phyloP scores from a whole-genome alignment of 208 protist species.

The Herpetomonas samuelpessoai region DNA sequence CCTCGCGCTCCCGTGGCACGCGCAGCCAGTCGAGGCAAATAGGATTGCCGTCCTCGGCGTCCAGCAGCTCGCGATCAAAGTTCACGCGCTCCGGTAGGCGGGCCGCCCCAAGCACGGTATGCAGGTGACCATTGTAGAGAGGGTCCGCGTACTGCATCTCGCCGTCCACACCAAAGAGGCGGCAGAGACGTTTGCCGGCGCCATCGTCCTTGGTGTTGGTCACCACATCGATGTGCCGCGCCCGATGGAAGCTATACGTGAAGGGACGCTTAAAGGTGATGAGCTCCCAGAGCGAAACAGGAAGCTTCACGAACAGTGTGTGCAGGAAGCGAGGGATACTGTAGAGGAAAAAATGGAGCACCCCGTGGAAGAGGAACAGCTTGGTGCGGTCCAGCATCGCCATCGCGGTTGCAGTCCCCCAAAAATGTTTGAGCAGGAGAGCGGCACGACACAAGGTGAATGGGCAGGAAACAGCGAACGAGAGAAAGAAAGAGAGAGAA shows the following conservation, averaged over 20 bases:
- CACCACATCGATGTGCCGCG: not conserved
- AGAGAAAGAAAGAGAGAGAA: too few relatives aligned
- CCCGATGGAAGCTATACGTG: not conserved
- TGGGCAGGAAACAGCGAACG: too few relatives aligned
- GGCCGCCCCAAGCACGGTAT: slow-evolving; percentile 22
- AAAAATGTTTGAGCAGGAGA: not conserved
- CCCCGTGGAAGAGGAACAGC: not conserved
- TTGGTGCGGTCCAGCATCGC: not conserved
- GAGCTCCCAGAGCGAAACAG: not conserved
- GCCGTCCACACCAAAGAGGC: slow-evolving; percentile 19
- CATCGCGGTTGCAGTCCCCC: too few relatives aligned
- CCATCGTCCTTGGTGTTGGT: slow-evolving; percentile 11
- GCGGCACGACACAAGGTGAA: too few relatives aligned
- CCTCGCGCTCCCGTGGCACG: not conserved
- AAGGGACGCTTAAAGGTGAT: slow-evolving; percentile 4
- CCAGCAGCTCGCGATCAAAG: slow-evolving; percentile 26
- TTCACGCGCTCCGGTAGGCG: slow-evolving; percentile 8
- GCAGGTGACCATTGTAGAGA: slow-evolving; percentile 36
- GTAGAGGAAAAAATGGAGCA: slow-evolving; percentile 1
- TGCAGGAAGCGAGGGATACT: slow-evolving; percentile 2
- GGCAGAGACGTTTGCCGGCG: not conserved
- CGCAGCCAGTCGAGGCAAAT: slow-evolving; percentile 34
- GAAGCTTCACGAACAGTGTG: slow-evolving; percentile 4
- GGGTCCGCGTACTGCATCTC: slow-evolving; percentile 25
- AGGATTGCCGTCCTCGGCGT: slow-evolving; percentile 29